Conservation (phyloP, 148 eudicot species). For the Silene conica region DNA sequence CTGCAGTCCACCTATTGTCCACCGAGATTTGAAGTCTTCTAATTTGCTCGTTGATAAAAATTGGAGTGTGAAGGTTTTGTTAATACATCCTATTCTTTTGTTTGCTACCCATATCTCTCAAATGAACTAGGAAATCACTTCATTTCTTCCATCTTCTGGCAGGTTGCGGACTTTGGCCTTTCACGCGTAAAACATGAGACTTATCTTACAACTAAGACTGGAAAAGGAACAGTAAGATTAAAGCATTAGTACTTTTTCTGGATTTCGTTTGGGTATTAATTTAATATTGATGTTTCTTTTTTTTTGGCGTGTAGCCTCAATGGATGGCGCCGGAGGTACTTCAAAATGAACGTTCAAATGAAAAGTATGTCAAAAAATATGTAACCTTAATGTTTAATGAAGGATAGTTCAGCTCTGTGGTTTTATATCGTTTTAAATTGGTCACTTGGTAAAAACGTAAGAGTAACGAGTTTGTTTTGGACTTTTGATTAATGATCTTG, state of each 20-base stretch:
- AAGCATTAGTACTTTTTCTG: conserved; percentile 2
- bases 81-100: too few relatives aligned
- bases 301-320: conserved; percentile 62
- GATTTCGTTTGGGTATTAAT: neutral
- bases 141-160: conserved; percentile 8
- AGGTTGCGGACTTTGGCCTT: conserved; percentile 99
- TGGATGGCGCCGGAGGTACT: conserved; percentile 99
- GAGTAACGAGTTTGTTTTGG: too few relatives aligned
- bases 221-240: conserved; percentile 89
- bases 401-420: neutral
- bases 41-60: too few relatives aligned
- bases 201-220: conserved; percentile 67
- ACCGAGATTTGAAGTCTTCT: too few relatives aligned
- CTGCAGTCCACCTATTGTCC: too few relatives aligned
- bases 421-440: neutral
- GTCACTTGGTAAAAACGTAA: neutral
- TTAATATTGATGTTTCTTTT: neutral
- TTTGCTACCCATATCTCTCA: too few relatives aligned
- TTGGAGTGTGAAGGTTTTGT: too few relatives aligned
- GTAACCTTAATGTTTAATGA: conserved; percentile 9
- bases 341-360: conserved; percentile 80
- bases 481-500: neutral
- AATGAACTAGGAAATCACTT: too few relatives aligned
- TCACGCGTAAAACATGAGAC: conserved; percentile 91
- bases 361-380: conserved; percentile 55